Percentiles rank a stretch among this genome's conserved stretches.
Evolutionary conservation across 257 asterid genomes (phyloP).

Genomic region (Knoxia roxburghii): DNA sequence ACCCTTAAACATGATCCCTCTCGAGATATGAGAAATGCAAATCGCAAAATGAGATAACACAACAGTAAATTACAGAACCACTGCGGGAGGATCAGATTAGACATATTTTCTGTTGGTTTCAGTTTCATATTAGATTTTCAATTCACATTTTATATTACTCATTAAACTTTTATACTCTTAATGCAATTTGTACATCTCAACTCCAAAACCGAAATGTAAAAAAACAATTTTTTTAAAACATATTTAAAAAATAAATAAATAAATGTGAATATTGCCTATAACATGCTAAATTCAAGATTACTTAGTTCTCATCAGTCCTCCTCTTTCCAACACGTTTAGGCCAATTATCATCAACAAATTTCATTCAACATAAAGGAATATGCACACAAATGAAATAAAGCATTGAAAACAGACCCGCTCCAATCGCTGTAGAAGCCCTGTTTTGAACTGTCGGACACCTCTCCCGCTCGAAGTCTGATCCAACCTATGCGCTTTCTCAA

Average conservation of each 20-base stretch:
- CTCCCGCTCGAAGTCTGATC: slow-evolving; percentile 93
- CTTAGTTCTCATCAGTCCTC: background rate
- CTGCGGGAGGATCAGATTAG: background rate
- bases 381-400: background rate
- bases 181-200: too few relatives aligned
- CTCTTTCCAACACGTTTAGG: background rate
- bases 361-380: background rate
- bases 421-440: slow-evolving; percentile 85
- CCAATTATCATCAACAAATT: background rate
- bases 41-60: background rate
- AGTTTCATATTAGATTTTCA: too few relatives aligned
- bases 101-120: too few relatives aligned
- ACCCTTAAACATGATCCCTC: background rate
- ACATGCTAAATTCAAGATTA: background rate
- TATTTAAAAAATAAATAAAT: too few relatives aligned
- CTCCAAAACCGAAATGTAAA: too few relatives aligned
- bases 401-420: slow-evolving; percentile 50
- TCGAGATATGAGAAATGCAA: background rate
- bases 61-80: background rate
- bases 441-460: slow-evolving; percentile 95
- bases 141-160: too few relatives aligned
- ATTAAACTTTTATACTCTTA: too few relatives aligned
- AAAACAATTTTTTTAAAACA: too few relatives aligned
- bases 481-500: slow-evolving; percentile 92
- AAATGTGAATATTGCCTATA: background rate